Evolutionary conservation across 176 grass and related monocot genomes (phyloP).

Genomic region (Bromus sterilis): DNA sequence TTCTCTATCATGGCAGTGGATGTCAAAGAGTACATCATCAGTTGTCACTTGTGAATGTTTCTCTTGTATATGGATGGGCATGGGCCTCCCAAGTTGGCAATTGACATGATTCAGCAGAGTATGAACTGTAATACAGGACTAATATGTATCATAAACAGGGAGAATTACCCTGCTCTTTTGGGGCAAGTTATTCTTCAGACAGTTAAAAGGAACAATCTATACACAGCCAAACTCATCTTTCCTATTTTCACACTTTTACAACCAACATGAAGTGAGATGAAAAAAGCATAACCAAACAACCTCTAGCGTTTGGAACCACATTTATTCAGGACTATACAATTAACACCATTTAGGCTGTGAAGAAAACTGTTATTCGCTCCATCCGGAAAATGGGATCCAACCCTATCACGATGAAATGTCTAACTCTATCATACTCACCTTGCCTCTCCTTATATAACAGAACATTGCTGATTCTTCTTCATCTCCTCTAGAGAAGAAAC

Average conservation of each 20-base stretch:
- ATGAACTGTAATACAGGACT: neutral
- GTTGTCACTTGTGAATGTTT: neutral
- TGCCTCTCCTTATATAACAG: conserved; percentile 11
- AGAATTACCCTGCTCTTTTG: neutral
- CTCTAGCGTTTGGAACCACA: conserved; percentile 8
- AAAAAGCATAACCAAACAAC: neutral
- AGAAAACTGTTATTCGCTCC: conserved; percentile 14
- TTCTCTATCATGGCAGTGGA: conserved; percentile 12
- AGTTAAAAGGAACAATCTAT: conserved; percentile 3
- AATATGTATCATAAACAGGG: neutral
- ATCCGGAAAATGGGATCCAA: neutral
- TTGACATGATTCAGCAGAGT: conserved; percentile 4
- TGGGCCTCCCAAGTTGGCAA: neutral
- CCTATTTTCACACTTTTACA: conserved; percentile 11
- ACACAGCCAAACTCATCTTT: conserved; percentile 1
- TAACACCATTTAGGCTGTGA: neutral
- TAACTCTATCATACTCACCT: conserved; percentile 13
- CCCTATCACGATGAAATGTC: conserved; percentile 2
- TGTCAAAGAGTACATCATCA: conserved; percentile 18
- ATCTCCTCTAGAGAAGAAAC: conserved; percentile 16
- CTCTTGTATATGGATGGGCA: neutral
- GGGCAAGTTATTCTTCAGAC: neutral
- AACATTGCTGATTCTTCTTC: neutral
- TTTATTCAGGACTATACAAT: conserved; percentile 1
- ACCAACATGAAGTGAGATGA: neutral